Evolutionary conservation across 2,329 filamentous ascomycete species (phyloP).

Genomic region (Chaetomiaceae sp.): DNA sequence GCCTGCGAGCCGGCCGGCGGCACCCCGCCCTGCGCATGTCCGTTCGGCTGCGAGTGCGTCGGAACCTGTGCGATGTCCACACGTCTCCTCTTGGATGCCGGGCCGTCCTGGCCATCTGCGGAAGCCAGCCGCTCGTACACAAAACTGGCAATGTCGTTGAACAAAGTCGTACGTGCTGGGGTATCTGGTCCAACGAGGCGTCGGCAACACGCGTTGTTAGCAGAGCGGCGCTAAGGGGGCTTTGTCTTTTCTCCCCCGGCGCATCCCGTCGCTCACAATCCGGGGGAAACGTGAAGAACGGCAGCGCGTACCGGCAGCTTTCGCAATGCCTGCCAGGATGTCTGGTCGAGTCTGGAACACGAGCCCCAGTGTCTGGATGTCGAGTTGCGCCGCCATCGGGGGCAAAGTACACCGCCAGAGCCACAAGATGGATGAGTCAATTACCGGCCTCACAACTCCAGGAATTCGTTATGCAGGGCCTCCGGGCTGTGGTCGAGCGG

Average conservation of each 20-base stretch:
- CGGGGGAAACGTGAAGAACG: not conserved
- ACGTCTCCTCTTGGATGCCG: conserved; percentile 49
- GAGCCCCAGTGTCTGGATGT: conserved; percentile 45
- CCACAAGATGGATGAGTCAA: too few relatives aligned
- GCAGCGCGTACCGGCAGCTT: conserved; percentile 45
- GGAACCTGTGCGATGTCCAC: conserved; percentile 37
- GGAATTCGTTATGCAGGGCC: too few relatives aligned
- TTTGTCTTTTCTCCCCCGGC: not conserved
- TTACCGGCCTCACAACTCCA: too few relatives aligned
- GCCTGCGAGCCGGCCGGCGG: conserved; percentile 21
- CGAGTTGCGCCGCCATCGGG: conserved; percentile 36
- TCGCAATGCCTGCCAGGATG: conserved; percentile 50
- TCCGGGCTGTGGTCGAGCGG: too few relatives aligned
- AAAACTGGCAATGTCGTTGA: conserved; percentile 53
- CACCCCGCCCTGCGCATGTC: conserved; percentile 28
- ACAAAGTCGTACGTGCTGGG: conserved; percentile 46
- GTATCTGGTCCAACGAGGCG: conserved; percentile 39
- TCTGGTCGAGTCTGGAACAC: conserved; percentile 55
- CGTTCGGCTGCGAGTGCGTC: conserved; percentile 23
- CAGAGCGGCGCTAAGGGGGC: too few relatives aligned
- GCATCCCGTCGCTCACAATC: not conserved
- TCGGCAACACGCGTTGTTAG: not conserved
- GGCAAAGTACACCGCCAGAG: too few relatives aligned
- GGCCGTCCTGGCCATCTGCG: conserved; percentile 27
- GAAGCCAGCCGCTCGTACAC: conserved; percentile 42